A percentile compares a stretch with the other conserved stretches of the same genome.
These are phyloP conservation scores for Durusdinium trenchii DNA, from an alignment of 73 alveolate species.

Conservation along the genomic window DNA sequence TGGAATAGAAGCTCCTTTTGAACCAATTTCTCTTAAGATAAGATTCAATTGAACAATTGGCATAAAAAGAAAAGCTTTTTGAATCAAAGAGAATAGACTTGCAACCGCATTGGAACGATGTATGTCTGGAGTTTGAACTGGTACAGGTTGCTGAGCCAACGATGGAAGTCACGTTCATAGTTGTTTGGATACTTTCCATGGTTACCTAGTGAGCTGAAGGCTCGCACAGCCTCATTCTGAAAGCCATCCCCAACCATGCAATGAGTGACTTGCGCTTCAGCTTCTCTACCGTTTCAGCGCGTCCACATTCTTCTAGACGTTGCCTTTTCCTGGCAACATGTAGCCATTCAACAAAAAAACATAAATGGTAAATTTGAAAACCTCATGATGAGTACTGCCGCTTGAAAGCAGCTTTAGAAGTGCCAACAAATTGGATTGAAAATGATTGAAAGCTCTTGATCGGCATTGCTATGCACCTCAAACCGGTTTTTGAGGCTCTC, in stretches of 20 bases:
- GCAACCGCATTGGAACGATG: neutral
- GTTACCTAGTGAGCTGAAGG: neutral
- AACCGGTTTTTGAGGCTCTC: too few species aligned
- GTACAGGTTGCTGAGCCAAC: neutral
- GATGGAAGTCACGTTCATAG: neutral
- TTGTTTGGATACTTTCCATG: neutral
- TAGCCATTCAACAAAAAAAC: too few species aligned
- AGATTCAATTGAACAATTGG: neutral
- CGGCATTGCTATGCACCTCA: too few species aligned
- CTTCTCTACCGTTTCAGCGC: neutral
- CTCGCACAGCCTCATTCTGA: neutral
- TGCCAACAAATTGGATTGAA: too few species aligned
- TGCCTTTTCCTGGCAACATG: conserved; percentile 5
- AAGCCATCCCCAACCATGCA: neutral
- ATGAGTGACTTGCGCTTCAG: neutral
- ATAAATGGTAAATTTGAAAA: too few species aligned
- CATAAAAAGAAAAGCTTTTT: neutral
- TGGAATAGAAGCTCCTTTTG: neutral
- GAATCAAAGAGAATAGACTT: neutral
- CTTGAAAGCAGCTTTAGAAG: too few species aligned
- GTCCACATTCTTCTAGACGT: conserved; percentile 3
- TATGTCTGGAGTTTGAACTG: neutral
- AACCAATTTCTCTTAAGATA: neutral
- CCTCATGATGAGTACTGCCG: too few species aligned
- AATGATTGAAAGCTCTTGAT: too few species aligned